Evolutionary conservation across 2,329 filamentous ascomycete species (phyloP).

Genomic region (Diplodia seriata): DNA sequence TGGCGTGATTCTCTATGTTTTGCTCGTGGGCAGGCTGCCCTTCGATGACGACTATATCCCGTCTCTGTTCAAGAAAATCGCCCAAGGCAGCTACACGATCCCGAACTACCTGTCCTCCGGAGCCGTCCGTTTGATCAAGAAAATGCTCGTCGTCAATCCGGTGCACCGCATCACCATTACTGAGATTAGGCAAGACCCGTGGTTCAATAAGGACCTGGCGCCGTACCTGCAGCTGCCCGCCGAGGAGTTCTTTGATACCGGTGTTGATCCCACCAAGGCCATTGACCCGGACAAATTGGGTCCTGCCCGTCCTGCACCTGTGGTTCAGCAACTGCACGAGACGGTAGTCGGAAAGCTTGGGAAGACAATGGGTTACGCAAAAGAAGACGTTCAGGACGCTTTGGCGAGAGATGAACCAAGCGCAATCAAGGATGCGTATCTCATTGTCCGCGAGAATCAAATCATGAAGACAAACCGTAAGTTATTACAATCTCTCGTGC

Average conservation of each 20-base stretch:
- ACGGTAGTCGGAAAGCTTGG: conserved; percentile 95
- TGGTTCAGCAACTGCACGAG: conserved; percentile 89
- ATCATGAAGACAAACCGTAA: conserved; percentile 94
- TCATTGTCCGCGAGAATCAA: conserved; percentile 97
- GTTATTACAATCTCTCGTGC: conserved; percentile 48
- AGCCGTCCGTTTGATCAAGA: conserved; percentile 81
- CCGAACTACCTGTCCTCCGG: conserved; percentile 89
- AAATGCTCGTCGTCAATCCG: conserved; percentile 94
- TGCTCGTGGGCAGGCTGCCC: conserved; percentile 74
- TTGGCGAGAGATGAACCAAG: conserved; percentile 91
- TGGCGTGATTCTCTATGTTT: conserved; percentile 79
- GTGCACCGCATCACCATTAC: conserved; percentile 92
- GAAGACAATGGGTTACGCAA: conserved; percentile 97
- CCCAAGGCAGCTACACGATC: conserved; percentile 89
- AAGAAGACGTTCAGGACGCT: conserved; percentile 93
- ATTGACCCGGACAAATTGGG: conserved; percentile 84
- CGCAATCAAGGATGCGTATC: conserved; percentile 97
- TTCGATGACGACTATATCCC: conserved; percentile 99
- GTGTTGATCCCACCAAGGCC: conserved; percentile 90
- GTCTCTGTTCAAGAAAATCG: conserved; percentile 96
- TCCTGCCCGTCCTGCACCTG: conserved; percentile 71
- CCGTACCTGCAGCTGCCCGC: conserved; percentile 85
- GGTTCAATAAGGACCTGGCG: conserved; percentile 89
- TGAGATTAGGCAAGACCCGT: conserved; percentile 90
- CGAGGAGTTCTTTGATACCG: conserved; percentile 92